phyloP scores from a whole-genome alignment of 345 rosid species.

The Eutrema japonicum region DNA sequence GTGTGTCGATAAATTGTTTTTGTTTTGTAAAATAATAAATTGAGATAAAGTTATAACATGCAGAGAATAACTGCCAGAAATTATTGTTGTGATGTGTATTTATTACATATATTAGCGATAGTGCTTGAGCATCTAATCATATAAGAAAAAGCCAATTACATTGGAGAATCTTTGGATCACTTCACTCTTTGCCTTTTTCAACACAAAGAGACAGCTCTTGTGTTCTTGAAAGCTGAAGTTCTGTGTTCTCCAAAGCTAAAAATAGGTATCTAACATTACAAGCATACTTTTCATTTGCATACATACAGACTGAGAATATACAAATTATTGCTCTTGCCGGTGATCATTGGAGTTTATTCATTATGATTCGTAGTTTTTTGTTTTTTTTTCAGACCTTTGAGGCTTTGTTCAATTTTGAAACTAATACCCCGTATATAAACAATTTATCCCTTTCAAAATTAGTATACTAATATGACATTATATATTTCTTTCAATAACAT shows the following conservation, averaged over 20 bases:
- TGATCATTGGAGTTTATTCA: not conserved
- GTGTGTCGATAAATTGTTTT: not conserved
- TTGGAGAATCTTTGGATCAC: constrained; percentile 38
- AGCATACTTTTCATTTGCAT: constrained; percentile 21
- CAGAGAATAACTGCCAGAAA: constrained; percentile 34
- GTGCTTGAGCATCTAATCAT: constrained; percentile 51
- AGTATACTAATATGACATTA: not conserved
- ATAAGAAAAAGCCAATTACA: constrained; percentile 33
- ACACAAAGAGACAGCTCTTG: constrained; percentile 30
- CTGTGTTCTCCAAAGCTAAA: constrained; percentile 14
- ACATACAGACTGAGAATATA: constrained; percentile 11
- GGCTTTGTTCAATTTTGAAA: not conserved
- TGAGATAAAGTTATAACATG: constrained; percentile 20
- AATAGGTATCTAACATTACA: not conserved
- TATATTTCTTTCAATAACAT: too few relatives aligned
- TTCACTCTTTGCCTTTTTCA: constrained; percentile 36
- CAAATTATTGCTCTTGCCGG: not conserved
- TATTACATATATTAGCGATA: constrained; percentile 17
- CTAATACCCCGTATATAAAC: not conserved
- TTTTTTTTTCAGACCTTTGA: too few relatives aligned
- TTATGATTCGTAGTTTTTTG: not conserved
- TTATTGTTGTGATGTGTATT: constrained; percentile 20
- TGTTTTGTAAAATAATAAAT: constrained; percentile 12
- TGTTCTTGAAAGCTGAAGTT: constrained; percentile 21
- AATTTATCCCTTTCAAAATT: not conserved